phyloP scores from a whole-genome alignment of 2,329 filamentous ascomycete species.

The Sphaerostilbella broomeana region DNA sequence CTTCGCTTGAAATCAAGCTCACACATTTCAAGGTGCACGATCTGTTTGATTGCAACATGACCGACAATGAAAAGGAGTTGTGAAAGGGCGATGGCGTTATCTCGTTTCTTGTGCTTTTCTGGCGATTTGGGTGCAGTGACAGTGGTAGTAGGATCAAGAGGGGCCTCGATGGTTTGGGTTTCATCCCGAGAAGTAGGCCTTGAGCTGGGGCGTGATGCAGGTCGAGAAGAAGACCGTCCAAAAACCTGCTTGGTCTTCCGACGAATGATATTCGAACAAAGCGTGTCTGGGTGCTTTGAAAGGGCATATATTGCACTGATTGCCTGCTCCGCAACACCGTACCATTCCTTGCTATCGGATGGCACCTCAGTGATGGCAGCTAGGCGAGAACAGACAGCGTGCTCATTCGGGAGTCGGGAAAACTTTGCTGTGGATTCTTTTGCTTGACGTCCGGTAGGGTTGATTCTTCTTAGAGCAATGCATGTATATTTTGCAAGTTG shows the following conservation, averaged over 20 bases:
- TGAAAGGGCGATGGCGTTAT: conserved; percentile 69
- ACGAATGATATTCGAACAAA: conserved; percentile 86
- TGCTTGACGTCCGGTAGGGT: conserved; percentile 71
- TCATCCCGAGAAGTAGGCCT: conserved; percentile 36
- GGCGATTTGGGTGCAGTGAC: conserved; percentile 12
- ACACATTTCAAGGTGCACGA: conserved; percentile 95
- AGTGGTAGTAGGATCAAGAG: conserved; percentile 29
- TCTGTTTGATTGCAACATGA: conserved; percentile 96
- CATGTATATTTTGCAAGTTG: conserved; percentile 93
- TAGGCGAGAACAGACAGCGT: conserved; percentile 75
- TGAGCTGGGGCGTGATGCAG: conserved; percentile 35
- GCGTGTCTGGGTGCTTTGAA: conserved; percentile 85
- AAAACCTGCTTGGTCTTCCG: conserved; percentile 83
- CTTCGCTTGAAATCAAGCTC: conserved; percentile 96
- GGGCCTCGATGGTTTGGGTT: conserved; percentile 28
- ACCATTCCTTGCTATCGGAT: conserved; percentile 92
- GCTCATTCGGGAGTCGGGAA: conserved; percentile 81
- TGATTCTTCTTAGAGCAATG: conserved; percentile 85
- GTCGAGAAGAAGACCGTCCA: conserved; percentile 34
- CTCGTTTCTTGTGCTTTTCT: conserved; percentile 49
- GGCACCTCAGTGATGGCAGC: conserved; percentile 79
- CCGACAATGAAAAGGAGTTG: conserved; percentile 93
- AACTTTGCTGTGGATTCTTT: conserved; percentile 64
- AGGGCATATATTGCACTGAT: conserved; percentile 92
- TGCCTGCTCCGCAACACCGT: conserved; percentile 90